phyloP scores from a whole-genome alignment of 192 early-diverging fungal species.

The Coemansia sp. region DNA sequence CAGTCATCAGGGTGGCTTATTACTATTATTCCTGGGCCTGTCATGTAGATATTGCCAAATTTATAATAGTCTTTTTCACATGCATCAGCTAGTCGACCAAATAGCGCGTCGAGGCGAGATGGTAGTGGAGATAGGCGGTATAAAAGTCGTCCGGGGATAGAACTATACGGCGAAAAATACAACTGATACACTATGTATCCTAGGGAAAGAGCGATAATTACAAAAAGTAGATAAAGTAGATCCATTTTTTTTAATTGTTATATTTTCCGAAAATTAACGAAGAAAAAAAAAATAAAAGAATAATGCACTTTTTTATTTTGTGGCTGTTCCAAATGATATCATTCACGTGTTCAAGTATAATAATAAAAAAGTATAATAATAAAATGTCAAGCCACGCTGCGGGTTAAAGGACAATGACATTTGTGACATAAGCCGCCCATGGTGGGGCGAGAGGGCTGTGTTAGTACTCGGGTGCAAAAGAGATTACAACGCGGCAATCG shows the following conservation, averaged over 20 bases:
- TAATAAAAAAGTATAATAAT: neutral
- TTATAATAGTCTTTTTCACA: slow-evolving; percentile 23
- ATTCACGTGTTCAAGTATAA: neutral
- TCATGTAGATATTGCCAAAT: slow-evolving; percentile 42
- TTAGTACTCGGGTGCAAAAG: slow-evolving; percentile 11
- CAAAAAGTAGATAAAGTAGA: neutral
- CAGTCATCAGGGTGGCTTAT: slow-evolving; percentile 30
- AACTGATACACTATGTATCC: neutral
- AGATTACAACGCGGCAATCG: slow-evolving; percentile 26
- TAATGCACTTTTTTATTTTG: neutral
- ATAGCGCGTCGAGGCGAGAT: slow-evolving; percentile 4
- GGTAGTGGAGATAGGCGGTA: neutral
- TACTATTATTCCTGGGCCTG: slow-evolving; percentile 28
- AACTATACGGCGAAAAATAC: neutral
- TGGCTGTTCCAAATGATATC: neutral
- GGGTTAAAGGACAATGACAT: neutral
- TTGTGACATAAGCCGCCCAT: neutral
- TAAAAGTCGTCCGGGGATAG: neutral
- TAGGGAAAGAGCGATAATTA: neutral
- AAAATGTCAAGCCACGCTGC: neutral
- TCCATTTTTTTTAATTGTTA: neutral
- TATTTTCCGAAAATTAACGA: neutral
- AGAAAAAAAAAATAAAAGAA: neutral
- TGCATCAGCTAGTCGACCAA: slow-evolving; percentile 16
- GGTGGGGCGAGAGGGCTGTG: neutral